phyloP scores from a whole-genome alignment of 441 rosid species.

The Hura crepitans region DNA sequence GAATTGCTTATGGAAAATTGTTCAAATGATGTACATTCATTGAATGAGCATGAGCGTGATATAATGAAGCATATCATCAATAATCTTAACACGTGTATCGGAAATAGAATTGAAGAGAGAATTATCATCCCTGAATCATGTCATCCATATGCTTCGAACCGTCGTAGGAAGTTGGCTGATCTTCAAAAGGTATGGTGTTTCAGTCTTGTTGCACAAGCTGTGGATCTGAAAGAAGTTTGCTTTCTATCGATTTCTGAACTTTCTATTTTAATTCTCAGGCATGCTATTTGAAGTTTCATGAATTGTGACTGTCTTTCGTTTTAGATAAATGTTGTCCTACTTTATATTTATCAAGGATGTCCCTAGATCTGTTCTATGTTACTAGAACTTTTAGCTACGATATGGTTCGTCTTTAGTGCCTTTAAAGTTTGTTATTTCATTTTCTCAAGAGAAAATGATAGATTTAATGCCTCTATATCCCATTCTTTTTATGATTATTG shows the following conservation, averaged over 20 bases:
- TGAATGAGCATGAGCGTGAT: conserved; percentile 34
- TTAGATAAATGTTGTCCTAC: neutral
- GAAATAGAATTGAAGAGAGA: conserved; percentile 21
- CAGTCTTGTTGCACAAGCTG: neutral
- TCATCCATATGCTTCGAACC: conserved; percentile 4
- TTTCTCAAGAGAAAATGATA: neutral
- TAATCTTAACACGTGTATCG: conserved; percentile 36
- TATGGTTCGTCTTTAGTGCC: neutral
- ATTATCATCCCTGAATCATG: conserved; percentile 17
- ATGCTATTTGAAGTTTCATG: neutral
- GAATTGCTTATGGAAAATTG: conserved; percentile 39
- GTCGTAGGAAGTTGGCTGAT: conserved; percentile 5
- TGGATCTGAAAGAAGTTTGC: conserved; percentile 3
- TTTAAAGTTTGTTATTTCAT: neutral
- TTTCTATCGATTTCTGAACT: neutral
- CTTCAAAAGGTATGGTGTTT: conserved; percentile 9
- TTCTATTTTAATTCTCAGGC: neutral
- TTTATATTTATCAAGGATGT: neutral
- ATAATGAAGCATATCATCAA: conserved; percentile 33
- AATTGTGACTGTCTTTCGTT: neutral
- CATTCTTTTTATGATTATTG: neutral
- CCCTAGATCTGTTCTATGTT: neutral
- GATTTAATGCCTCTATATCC: neutral
- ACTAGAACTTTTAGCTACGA: neutral
- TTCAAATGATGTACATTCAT: conserved; percentile 37